Percentiles rank a stretch among this genome's conserved stretches.
phyloP scores from a whole-genome alignment of 2,329 filamentous ascomycete species.

The Epichloe glyceriae region DNA sequence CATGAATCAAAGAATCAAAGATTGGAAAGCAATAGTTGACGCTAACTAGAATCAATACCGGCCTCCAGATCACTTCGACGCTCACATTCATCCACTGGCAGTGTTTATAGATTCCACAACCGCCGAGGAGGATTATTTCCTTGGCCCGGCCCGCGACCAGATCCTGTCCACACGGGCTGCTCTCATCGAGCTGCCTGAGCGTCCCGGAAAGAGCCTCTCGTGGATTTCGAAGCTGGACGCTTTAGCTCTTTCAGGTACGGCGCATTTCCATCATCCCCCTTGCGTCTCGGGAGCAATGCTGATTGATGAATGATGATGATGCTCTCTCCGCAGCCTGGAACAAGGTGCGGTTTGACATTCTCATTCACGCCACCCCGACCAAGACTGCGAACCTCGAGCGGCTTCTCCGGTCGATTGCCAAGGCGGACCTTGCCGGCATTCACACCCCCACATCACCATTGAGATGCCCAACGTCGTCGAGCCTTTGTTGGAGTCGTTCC shows the following conservation, averaged over 20 bases:
- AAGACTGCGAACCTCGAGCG: conserved; percentile 65
- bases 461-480: conserved; percentile 68
- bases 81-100: conserved; percentile 65
- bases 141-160: conserved; percentile 43
- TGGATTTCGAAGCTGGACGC: conserved; percentile 75
- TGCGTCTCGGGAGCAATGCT: neutral
- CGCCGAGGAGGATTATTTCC: conserved; percentile 57
- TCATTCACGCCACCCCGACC: conserved; percentile 61
- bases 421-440: conserved; percentile 63
- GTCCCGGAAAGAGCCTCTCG: conserved; percentile 47
- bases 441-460: conserved; percentile 65
- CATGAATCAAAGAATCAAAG: neutral
- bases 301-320: conserved; percentile 1
- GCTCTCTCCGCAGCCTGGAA: conserved; percentile 52
- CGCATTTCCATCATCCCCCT: neutral
- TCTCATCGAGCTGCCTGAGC: conserved; percentile 61
- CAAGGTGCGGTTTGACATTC: conserved; percentile 62
- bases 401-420: conserved; percentile 61
- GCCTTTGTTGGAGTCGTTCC: conserved; percentile 44
- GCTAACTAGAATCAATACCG: neutral
- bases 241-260: conserved; percentile 49
- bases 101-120: conserved; percentile 56
- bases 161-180: conserved; percentile 39
- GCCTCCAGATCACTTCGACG: conserved; percentile 47
- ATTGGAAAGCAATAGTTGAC: neutral